Evolutionary conservation across 2,329 filamentous ascomycete species (phyloP).

Genomic region (Cordyceps cateniannulata): DNA sequence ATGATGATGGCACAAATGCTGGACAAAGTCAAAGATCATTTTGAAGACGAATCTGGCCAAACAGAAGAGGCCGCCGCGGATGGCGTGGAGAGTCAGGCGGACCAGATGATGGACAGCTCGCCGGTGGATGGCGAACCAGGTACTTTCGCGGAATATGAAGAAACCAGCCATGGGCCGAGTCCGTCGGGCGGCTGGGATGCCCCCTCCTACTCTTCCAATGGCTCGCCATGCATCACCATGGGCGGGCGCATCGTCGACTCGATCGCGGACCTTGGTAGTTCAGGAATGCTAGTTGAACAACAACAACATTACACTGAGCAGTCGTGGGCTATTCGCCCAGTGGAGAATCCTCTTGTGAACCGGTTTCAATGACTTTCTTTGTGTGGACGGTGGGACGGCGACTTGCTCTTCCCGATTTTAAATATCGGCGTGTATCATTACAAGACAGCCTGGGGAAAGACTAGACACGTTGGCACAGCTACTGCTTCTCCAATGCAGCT

Average conservation of each 20-base stretch:
- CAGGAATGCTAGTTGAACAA: conserved; percentile 6
- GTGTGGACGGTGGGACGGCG: neutral
- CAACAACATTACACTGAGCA: neutral
- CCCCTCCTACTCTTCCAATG: neutral
- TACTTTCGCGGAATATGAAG: neutral
- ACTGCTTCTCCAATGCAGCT: neutral
- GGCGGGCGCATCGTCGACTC: neutral
- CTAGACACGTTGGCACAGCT: neutral
- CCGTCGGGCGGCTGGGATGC: neutral
- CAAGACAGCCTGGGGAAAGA: neutral
- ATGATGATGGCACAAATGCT: conserved; percentile 4
- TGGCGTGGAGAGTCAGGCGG: neutral
- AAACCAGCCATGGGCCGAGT: conserved; percentile 1
- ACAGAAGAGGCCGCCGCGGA: neutral
- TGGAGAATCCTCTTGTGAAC: conserved; percentile 1
- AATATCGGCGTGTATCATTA: neutral
- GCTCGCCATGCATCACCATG: neutral
- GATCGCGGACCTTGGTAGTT: conserved; percentile 1
- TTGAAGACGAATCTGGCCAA: neutral
- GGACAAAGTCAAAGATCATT: conserved; percentile 5
- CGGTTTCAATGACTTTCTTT: neutral
- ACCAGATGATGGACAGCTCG: neutral
- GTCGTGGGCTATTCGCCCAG: neutral
- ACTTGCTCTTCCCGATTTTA: neutral
- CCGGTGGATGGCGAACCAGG: neutral